These are phyloP conservation scores for Fusarium oligoseptatum DNA, from an alignment of 2,329 filamentous ascomycete species.

Conservation along the genomic window DNA sequence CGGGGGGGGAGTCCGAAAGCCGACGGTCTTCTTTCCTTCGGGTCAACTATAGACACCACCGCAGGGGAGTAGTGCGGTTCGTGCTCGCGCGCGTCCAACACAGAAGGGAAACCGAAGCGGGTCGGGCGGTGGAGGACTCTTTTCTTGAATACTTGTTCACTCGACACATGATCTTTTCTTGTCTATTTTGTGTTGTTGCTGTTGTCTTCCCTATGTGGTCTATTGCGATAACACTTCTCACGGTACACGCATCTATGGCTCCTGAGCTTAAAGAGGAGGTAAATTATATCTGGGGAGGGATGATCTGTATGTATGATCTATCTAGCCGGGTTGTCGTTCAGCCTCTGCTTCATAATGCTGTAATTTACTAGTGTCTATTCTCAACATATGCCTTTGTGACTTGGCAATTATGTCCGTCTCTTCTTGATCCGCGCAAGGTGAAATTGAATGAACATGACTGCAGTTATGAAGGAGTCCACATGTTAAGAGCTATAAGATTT, in stretches of 20 bases:
- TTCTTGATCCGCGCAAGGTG: not conserved
- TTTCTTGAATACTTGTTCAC: conserved; percentile 26
- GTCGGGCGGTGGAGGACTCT: conserved; percentile 33
- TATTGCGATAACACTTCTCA: conserved; percentile 24
- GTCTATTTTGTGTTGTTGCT: conserved; percentile 15
- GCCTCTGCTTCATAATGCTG: conserved; percentile 59
- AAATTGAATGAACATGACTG: not conserved
- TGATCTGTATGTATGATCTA: conserved; percentile 43
- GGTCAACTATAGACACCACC: conserved; percentile 16
- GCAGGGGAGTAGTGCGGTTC: conserved; percentile 16
- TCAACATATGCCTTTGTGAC: conserved; percentile 4
- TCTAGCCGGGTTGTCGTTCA: conserved; percentile 49
- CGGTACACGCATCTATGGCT: conserved; percentile 27
- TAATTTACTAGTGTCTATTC: conserved; percentile 61
- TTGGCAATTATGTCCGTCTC: not conserved
- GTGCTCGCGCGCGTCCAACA: not conserved
- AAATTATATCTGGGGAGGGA: conserved; percentile 26
- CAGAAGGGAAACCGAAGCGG: conserved; percentile 14
- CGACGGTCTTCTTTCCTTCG: conserved; percentile 27
- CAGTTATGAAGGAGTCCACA: not conserved
- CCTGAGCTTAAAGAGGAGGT: conserved; percentile 24
- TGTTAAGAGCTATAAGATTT: not conserved
- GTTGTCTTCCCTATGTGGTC: conserved; percentile 36
- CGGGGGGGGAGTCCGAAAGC: conserved; percentile 29
- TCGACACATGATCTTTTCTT: conserved; percentile 22